Base-by-base conservation (phyloP, 805 yeast species). In the Lipomyces yamanashiensis region DNA sequence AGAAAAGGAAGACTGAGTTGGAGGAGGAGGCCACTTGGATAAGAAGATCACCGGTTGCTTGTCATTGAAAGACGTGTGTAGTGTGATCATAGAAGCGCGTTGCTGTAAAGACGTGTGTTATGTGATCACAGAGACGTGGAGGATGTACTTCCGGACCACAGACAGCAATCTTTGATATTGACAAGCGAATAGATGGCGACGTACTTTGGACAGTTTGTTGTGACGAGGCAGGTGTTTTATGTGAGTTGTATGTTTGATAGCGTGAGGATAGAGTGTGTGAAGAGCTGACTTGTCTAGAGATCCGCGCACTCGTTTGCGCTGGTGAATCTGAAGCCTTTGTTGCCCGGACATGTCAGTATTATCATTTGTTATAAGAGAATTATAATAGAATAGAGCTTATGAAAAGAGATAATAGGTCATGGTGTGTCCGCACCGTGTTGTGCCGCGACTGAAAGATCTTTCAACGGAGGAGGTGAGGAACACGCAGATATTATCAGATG, bases 301-400 rank as follows among this genome's bases (percentile, higher is more conserved):
- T 81, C 96, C 1, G 81, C 82, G 63, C 79, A 83, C 74, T 83
- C 95, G 0, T 96, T 80, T 78, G 98, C 96, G 0, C 76, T 95
- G 53, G 99, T 96, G 34, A 95, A 95, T 74, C 75, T 96, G 57
- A 90, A 90, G 74, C 99, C 99, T 0, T 79, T 96, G 56, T 89
- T 91, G 0, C 95, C 97, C 0, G 99, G 99, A 0, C 99, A 95
- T 78, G 93, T 68, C 54, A 19, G 71, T 67, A 19, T 15, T 3
- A 19, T 28, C 19, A 36, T 34, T n/a, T 47, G 36, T 23, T 36
- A 8, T 28, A 45, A 5, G 48, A 9, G 17, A 43, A 10, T 34
- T 15, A 19, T 37, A 19, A 53, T n/a, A 9, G 17, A 13, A 33
- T 34, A 23, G 34, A n/a, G 47, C 43, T 33, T 41, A 9, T 39